Evolutionary conservation across 108 stramenopile species (phyloP).

Genomic region (Skeletonema grethae): DNA sequence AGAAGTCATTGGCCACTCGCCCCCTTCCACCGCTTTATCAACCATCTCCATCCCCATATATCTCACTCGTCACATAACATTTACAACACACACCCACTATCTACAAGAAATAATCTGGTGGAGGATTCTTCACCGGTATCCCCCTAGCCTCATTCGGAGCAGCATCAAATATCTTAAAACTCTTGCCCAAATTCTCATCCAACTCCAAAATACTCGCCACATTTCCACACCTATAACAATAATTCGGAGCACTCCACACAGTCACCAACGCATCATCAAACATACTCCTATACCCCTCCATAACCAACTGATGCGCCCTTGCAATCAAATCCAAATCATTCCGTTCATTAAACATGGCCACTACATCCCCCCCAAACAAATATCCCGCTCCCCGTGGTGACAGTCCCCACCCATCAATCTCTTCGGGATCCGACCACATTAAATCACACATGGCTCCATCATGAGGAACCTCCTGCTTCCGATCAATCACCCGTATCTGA

Average conservation of each 20-base stretch:
- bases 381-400: slow-evolving; percentile 98
- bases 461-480: slow-evolving; percentile 99
- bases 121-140: slow-evolving; percentile 93
- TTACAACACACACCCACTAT: slow-evolving; percentile 17
- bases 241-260: slow-evolving; percentile 99
- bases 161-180: slow-evolving; percentile 96
- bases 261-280: slow-evolving; percentile 96
- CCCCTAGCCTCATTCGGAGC: slow-evolving; percentile 96
- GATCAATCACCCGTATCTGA: slow-evolving; percentile 97
- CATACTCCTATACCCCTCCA: slow-evolving; percentile 97
- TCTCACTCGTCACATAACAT: no score
- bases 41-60: no score
- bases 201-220: slow-evolving; percentile 97
- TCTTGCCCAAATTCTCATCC: slow-evolving; percentile 93
- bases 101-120: slow-evolving; percentile 96
- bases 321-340: slow-evolving; percentile 95
- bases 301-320: slow-evolving; percentile 97
- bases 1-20: no score
- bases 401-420: slow-evolving; percentile 97
- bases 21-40: not conserved
- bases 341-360: slow-evolving; percentile 94
- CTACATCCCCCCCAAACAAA: slow-evolving; percentile 96
- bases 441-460: slow-evolving; percentile 99
- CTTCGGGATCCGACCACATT: slow-evolving; percentile 99
- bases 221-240: slow-evolving; percentile 98